Evolutionary conservation across 352 stramenopile species (phyloP).

Genomic region (Thalassiosira livingstoniorum): DNA sequence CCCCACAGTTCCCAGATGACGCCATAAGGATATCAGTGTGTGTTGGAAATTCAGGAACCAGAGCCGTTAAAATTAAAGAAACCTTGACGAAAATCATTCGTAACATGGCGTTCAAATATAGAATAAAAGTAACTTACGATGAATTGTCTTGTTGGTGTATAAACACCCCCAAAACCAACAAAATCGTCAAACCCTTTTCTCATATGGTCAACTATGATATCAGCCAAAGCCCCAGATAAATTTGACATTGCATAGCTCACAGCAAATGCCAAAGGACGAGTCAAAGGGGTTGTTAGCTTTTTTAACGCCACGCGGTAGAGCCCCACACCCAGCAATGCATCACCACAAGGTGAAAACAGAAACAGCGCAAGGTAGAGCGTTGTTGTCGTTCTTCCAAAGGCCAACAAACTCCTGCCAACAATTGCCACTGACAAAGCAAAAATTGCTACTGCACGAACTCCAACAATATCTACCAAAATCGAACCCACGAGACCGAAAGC

Average conservation of each 20-base stretch:
- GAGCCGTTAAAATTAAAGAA: no score
- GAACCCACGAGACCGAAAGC: conserved; percentile 37
- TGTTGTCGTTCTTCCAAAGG: conserved; percentile 40
- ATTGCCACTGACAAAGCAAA: conserved; percentile 44
- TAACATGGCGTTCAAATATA: neutral
- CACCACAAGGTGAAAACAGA: conserved; percentile 49
- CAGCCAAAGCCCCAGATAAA: conserved; percentile 43
- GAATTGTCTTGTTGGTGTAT: conserved; percentile 52
- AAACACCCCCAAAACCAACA: conserved; percentile 24
- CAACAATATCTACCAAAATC: conserved; percentile 54
- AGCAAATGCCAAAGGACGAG: conserved; percentile 49
- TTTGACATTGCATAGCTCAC: conserved; percentile 54
- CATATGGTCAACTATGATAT: conserved; percentile 52
- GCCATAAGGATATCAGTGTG: no score
- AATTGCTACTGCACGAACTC: conserved; percentile 41
- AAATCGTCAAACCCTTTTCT: conserved; percentile 29
- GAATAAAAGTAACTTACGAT: conserved; percentile 15
- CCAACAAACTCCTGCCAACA: conserved; percentile 44
- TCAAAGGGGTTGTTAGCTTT: conserved; percentile 59
- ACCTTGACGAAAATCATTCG: no score
- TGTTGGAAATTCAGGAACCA: no score
- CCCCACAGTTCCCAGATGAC: no score
- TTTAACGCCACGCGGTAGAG: conserved; percentile 63
- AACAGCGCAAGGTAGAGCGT: conserved; percentile 37
- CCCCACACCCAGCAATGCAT: conserved; percentile 56